phyloP scores from a whole-genome alignment of 495 filamentous ascomycete species.

The Talaromyces borbonicus region DNA sequence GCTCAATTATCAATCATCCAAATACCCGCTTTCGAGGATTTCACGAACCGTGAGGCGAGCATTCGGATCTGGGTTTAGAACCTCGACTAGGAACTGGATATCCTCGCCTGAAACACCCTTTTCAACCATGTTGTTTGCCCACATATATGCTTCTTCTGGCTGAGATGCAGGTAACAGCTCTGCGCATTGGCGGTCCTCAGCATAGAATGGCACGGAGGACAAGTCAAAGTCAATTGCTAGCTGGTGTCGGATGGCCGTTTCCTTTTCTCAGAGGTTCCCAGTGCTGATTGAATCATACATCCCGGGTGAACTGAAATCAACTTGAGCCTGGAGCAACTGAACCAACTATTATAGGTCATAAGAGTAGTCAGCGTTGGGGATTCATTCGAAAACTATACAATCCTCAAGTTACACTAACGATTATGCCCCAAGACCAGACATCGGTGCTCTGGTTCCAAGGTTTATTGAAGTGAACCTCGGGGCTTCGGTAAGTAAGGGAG shows the following conservation, averaged over 20 bases:
- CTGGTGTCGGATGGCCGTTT: neutral
- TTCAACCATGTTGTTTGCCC: neutral
- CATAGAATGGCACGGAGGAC: neutral
- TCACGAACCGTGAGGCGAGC: neutral
- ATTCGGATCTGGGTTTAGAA: neutral
- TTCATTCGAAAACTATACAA: too few species aligned
- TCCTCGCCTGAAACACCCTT: neutral
- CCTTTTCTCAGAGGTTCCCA: neutral
- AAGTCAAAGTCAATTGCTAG: neutral
- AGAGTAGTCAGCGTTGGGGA: too few species aligned
- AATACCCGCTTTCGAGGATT: neutral
- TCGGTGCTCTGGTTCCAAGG: neutral
- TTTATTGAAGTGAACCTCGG: neutral
- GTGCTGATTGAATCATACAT: neutral
- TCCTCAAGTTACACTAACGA: too few species aligned
- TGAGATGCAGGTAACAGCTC: neutral
- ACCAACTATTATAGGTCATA: too few species aligned
- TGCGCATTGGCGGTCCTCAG: neutral
- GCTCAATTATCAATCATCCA: too few species aligned
- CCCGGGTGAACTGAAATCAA: neutral
- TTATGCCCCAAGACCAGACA: neutral
- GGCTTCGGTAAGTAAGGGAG: neutral
- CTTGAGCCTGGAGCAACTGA: neutral
- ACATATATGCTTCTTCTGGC: neutral
- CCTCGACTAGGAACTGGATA: neutral